Conservation (phyloP, 352 stramenopile species). For the Pythium pyrilobum region DNA sequence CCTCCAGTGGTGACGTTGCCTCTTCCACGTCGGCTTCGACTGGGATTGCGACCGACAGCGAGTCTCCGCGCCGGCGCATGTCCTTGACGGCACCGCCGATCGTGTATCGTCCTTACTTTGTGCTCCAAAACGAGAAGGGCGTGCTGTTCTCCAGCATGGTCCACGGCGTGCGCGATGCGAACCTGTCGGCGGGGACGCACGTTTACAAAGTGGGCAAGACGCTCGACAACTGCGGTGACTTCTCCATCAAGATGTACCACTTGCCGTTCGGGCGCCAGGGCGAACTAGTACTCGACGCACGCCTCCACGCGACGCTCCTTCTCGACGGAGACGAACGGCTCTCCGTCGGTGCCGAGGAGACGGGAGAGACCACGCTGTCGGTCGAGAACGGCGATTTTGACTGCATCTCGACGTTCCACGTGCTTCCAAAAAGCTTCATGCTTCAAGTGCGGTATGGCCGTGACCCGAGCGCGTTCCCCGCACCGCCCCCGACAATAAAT, state of each 20-base stretch:
- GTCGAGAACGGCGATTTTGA: conserved; percentile 79
- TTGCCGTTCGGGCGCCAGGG: conserved; percentile 80
- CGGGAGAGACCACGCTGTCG: conserved; percentile 39
- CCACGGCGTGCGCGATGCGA: conserved; percentile 64
- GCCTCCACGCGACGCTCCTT: conserved; percentile 67
- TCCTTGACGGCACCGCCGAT: conserved; percentile 14
- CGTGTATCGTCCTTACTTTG: conserved; percentile 76
- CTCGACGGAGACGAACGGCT: conserved; percentile 40
- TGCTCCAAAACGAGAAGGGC: conserved; percentile 82
- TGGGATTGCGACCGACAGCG: background rate
- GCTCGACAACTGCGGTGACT: conserved; percentile 56
- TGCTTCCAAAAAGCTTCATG: conserved; percentile 59
- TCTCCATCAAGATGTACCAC: conserved; percentile 85
- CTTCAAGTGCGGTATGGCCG: conserved; percentile 53
- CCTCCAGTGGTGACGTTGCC: background rate
- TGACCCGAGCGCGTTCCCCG: conserved; percentile 42
- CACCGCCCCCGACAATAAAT: conserved; percentile 17
- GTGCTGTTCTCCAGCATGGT: conserved; percentile 86
- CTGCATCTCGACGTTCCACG: conserved; percentile 65
- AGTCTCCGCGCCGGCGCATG: background rate
- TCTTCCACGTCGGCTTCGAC: background rate
- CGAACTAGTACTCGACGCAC: conserved; percentile 73
- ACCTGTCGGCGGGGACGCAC: conserved; percentile 48
- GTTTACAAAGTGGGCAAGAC: conserved; percentile 61
- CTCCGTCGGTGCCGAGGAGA: conserved; percentile 17